Conservation (phyloP, 1,284 basidiomycete species). For the Apiotrichum mycotoxinovorans region DNA sequence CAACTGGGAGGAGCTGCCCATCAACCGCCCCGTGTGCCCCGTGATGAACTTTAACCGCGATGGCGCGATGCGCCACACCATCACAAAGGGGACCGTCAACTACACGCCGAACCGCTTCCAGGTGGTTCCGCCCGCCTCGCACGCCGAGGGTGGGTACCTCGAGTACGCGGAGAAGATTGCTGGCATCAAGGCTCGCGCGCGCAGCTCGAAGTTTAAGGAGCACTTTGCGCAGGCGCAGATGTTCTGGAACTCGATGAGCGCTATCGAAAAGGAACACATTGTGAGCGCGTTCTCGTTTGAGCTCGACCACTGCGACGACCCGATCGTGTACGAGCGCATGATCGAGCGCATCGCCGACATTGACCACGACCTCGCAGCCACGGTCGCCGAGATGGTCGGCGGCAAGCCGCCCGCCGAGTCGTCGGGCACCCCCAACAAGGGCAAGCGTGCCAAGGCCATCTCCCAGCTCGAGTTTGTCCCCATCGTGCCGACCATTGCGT, state of each 20-base stretch:
- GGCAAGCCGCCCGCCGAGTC: constrained; percentile 59
- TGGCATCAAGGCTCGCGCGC: constrained; percentile 66
- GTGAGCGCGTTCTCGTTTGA: constrained; percentile 68
- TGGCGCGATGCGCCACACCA: constrained; percentile 55
- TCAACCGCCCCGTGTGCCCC: constrained; percentile 77
- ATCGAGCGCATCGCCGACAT: constrained; percentile 62
- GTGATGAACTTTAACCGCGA: constrained; percentile 70
- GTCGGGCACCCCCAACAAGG: constrained; percentile 57
- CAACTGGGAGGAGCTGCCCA: constrained; percentile 60
- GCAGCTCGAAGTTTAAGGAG: constrained; percentile 66
- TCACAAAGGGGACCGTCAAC: constrained; percentile 55
- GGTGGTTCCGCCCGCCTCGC: constrained; percentile 45
- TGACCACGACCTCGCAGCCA: constrained; percentile 64
- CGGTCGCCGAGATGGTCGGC: constrained; percentile 51
- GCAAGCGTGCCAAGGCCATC: constrained; percentile 57
- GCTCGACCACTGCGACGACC: constrained; percentile 71
- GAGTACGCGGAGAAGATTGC: constrained; percentile 50
- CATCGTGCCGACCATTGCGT: constrained; percentile 25
- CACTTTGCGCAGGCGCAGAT: constrained; percentile 53
- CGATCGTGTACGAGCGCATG: constrained; percentile 63
- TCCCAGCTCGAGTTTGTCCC: constrained; percentile 55
- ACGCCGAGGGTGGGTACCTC: constrained; percentile 59
- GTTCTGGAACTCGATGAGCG: constrained; percentile 68
- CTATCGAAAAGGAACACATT: constrained; percentile 65
- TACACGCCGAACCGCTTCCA: constrained; percentile 61